phyloP scores from a whole-genome alignment of 2,329 filamentous ascomycete genomes.

The Knufia petricola region DNA sequence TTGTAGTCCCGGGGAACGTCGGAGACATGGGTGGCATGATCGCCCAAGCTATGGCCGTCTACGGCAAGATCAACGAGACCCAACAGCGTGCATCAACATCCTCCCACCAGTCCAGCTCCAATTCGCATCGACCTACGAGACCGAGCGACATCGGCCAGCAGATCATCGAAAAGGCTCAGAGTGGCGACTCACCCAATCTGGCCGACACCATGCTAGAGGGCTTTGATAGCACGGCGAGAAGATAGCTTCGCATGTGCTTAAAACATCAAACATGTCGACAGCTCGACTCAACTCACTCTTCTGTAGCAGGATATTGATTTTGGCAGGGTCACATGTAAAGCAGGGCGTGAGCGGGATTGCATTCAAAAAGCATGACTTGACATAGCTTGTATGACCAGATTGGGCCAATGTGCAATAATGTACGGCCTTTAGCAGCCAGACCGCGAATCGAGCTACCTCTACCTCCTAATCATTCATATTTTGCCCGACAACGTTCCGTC shows the following conservation, averaged over 20 bases:
- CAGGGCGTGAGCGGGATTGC: neutral
- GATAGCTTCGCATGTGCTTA: neutral
- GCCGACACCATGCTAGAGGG: slow-evolving; percentile 40
- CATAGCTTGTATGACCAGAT: slow-evolving; percentile 4
- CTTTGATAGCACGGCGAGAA: slow-evolving; percentile 34
- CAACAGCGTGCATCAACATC: slow-evolving; percentile 62
- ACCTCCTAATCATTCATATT: no score
- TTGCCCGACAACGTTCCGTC: no score
- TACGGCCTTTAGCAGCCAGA: no score
- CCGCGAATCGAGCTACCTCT: no score
- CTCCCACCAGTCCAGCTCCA: no score
- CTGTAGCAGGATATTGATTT: neutral
- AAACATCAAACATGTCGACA: neutral
- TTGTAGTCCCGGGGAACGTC: slow-evolving; percentile 93
- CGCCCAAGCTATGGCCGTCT: slow-evolving; percentile 87
- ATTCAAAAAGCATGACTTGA: neutral
- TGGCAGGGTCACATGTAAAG: neutral
- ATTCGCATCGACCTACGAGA: no score
- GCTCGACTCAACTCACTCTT: slow-evolving; percentile 6
- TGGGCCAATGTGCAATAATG: neutral
- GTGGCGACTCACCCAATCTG: slow-evolving; percentile 32
- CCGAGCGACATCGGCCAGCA: slow-evolving; percentile 16
- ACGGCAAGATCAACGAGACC: slow-evolving; percentile 79
- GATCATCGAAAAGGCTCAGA: slow-evolving; percentile 28
- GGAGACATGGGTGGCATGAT: slow-evolving; percentile 97